Base-by-base conservation (phyloP, 805 yeast genomes). In the Scheffersomyces lignosus region DNA sequence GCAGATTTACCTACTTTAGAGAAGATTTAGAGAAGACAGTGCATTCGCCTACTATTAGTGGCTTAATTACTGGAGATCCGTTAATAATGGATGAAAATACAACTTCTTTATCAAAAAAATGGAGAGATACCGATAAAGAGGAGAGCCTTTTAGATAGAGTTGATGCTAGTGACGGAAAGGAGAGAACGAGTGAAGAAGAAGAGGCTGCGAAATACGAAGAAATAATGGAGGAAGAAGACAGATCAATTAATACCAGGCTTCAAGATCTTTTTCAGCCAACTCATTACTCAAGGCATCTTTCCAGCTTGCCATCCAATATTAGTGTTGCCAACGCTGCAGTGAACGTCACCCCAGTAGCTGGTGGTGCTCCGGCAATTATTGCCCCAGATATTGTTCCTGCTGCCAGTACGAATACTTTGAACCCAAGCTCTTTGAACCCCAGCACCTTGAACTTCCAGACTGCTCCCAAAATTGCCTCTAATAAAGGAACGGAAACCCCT, bases 1-100 rank as follows among this genome's bases (percentile, higher is more conserved):
- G 80, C 56, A 70, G 98, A 45, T 91, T 87, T 66, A 88, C 98
- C 0, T 91, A 91, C 55, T 91, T 93, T 62, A 73, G 98, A 47
- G 96, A 89, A 45, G 95, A 88, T 52, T 61, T 91, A 47, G 85
- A 83, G 12, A 80, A 88, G n/a, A 90, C 98, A 0, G 78, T 90
- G 16, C 97, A 90, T 60, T 80, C 96, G 0, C 88, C 96, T 2
- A 82, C 87, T 4, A 82, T 90, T 17, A 83, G 95, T 3, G 96
- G 96, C 0, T 66, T 90, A 15, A 35, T 53, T 14, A 26, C 38
- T n/a, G 31, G 27, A 23, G 24, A 20, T 7, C 24, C 24, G 10
- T 7, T 20, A 20, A n/a, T 8, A 6, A 29, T 13, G 8, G 31
- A 15, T 23, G 26, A 16, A 15, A 29, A 25, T 18, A 20, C 25